These are phyloP conservation scores for Talaromyces pinophilus DNA, from an alignment of 2,329 filamentous ascomycete genomes.

Conservation along the genomic window DNA sequence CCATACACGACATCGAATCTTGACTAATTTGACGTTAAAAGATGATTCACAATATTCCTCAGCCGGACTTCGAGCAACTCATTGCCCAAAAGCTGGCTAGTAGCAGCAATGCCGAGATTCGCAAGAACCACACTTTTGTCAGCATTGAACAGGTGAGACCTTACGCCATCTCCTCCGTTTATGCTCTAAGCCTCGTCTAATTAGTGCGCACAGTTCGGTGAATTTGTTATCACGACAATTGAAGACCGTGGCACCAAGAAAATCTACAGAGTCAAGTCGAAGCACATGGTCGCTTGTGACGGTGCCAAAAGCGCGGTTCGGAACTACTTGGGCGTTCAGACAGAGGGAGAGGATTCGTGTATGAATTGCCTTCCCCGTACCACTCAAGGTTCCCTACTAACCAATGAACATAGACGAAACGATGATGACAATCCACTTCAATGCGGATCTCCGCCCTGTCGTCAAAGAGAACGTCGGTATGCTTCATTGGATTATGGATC, in stretches of 20 bases:
- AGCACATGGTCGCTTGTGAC: neutral
- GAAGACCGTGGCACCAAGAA: neutral
- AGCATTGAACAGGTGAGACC: neutral
- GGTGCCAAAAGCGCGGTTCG: neutral
- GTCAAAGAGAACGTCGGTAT: neutral
- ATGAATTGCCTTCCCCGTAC: neutral
- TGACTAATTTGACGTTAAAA: no score
- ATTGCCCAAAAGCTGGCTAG: neutral
- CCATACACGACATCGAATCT: no score
- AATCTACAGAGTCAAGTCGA: neutral
- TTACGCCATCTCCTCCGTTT: neutral
- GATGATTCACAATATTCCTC: neutral
- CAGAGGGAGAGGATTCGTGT: neutral
- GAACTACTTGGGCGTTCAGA: neutral
- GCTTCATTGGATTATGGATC: neutral
- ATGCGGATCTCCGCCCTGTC: neutral
- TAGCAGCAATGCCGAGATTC: neutral
- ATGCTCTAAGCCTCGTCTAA: neutral
- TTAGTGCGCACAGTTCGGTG: neutral
- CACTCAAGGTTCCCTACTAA: neutral
- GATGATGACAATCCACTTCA: neutral
- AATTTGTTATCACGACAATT: neutral
- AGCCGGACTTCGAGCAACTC: neutral
- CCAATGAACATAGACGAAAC: neutral
- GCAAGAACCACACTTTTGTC: neutral